phyloP scores from a whole-genome alignment of 2,329 filamentous ascomycete species.

The Ophiocordyceps australis region DNA sequence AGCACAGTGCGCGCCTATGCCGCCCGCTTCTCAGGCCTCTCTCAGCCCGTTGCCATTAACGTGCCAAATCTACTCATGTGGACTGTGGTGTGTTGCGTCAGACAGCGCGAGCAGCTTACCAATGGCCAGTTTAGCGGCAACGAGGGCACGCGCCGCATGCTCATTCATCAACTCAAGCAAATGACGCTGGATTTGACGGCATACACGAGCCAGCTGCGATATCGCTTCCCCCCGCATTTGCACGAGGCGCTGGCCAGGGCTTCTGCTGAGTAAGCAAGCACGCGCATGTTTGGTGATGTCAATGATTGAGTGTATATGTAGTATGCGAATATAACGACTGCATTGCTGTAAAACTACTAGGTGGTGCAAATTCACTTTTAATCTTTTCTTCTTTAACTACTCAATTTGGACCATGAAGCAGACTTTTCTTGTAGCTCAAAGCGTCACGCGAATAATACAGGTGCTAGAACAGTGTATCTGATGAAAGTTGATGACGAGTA shows the following conservation, averaged over 20 bases:
- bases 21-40: constrained; percentile 60
- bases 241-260: constrained; percentile 79
- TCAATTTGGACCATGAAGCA: too few relatives aligned
- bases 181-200: constrained; percentile 83
- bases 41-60: constrained; percentile 70
- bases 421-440: too few relatives aligned
- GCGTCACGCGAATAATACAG: too few relatives aligned
- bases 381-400: too few relatives aligned
- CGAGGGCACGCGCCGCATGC: constrained; percentile 40
- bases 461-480: too few relatives aligned
- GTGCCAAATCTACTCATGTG: constrained; percentile 85
- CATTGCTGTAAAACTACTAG: too few relatives aligned
- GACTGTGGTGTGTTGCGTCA: constrained; percentile 74
- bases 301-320: too few relatives aligned
- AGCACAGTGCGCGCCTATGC: constrained; percentile 63
- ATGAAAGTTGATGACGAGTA: too few relatives aligned
- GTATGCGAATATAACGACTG: too few relatives aligned
- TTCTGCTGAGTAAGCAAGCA: constrained; percentile 47
- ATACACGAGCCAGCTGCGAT: constrained; percentile 83
- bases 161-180: constrained; percentile 56
- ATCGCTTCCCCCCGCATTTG: constrained; percentile 70
- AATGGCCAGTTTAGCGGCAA: constrained; percentile 59
- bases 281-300: not conserved
- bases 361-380: too few relatives aligned
- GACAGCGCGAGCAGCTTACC: constrained; percentile 54